Evolutionary conservation across 2,329 filamentous ascomycete species (phyloP), one percentile per base, ranked within the genome.

Genomic region (Alternaria tenuissima): DNA sequence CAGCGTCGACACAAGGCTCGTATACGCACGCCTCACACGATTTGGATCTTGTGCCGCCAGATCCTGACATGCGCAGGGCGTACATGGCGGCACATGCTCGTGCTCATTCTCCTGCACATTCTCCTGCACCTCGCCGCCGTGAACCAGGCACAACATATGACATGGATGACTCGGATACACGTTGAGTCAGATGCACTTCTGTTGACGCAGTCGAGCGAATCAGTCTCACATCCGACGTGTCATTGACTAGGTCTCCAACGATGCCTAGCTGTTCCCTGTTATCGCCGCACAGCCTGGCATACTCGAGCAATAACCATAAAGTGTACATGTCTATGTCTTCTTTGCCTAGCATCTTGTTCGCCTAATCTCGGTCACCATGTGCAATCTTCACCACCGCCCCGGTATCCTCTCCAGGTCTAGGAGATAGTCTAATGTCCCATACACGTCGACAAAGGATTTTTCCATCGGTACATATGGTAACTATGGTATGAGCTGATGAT

Each of bases 391-490:
- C 60, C n/a, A 52, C n/a, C 24, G 18, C 46, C 24, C 47, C 49
- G 14, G 55, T 58, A 34, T 48, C 46, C 0, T 52, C 42, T 3
- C 75, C 16, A 62, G 65, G 4, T 89, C 89, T 5, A 91, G 72
- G 69, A 94, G 93, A 71, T 92, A 94, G 58, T 90, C 87, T 83
- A 93, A 84, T 56, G 92, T 88, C 38, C 86, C 88, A 62, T 88
- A 93, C 69, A 91, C 85, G 66, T 94, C 92, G 32, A 85, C 81
- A 69, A 89, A 93, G 1, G 88, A 85, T 70, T 87, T 91, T 73
- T 93, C 90, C 86, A 94, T 89, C n/a, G 91, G 92, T 3, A 93
- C 89, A 69, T 92, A 94, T 77, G 94, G 92, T 70, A 88, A 87
- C 91, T 92, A 95, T 0, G 90, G 84, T 2, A 92, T 81, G 1